Evolutionary conservation across 148 eudicot genomes (phyloP).

Genomic region (Cornus controversa): DNA sequence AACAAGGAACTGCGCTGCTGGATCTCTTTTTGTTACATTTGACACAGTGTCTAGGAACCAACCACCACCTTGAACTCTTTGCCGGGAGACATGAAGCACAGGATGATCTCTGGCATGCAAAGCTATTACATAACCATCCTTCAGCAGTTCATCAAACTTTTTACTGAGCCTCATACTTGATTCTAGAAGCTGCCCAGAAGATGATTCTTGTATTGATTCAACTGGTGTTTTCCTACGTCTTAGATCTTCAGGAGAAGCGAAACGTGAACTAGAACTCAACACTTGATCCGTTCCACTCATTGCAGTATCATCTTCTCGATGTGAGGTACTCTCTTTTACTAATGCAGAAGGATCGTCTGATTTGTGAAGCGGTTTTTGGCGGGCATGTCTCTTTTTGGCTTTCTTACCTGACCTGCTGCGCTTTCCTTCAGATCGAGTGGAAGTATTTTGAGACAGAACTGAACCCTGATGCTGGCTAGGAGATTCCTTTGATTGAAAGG

Average conservation of each 20-base stretch:
- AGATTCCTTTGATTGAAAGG: constrained; percentile 47
- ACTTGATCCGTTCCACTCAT: constrained; percentile 94
- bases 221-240: constrained; percentile 60
- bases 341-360: constrained; percentile 50
- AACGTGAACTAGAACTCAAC: constrained; percentile 73
- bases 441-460: constrained; percentile 45
- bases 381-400: constrained; percentile 86
- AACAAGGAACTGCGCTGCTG: constrained; percentile 95
- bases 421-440: constrained; percentile 69
- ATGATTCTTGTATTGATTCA: constrained; percentile 52
- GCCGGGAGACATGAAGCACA: constrained; percentile 82
- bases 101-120: constrained; percentile 67
- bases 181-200: constrained; percentile 44
- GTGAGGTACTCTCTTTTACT: constrained; percentile 72
- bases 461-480: constrained; percentile 58
- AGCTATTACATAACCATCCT: constrained; percentile 87
- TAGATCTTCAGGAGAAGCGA: constrained; percentile 80
- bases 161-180: constrained; percentile 39
- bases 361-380: constrained; percentile 78
- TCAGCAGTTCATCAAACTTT: constrained; percentile 56
- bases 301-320: constrained; percentile 79
- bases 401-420: constrained; percentile 95
- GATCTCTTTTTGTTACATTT: constrained; percentile 84
- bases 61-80: constrained; percentile 91
- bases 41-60: constrained; percentile 89